A percentile compares a stretch with the other conserved stretches of the same genome.
Conservation (phyloP, 2,329 filamentous ascomycete genomes). For the Arthroderma uncinatum region DNA sequence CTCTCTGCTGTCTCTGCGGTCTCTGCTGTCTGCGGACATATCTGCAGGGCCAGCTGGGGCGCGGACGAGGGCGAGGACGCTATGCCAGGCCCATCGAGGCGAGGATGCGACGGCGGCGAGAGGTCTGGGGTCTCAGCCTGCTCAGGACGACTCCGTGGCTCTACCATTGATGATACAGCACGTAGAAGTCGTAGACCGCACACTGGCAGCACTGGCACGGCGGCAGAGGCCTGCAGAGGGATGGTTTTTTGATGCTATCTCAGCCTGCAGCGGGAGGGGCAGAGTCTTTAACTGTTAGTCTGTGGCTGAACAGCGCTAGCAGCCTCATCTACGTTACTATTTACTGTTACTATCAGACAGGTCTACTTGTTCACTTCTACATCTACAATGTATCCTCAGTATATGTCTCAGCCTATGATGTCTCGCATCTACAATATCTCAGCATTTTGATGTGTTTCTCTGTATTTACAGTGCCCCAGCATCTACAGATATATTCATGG, state of each 20-base stretch:
- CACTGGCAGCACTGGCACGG: not conserved
- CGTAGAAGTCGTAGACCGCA: not conserved
- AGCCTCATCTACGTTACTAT: too few relatives aligned
- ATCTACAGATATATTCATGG: too few relatives aligned
- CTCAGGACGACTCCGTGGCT: slow-evolving; percentile 1
- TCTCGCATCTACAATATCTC: too few relatives aligned
- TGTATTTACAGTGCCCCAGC: too few relatives aligned
- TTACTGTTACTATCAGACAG: too few relatives aligned
- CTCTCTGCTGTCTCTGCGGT: not conserved
- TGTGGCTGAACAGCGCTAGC: too few relatives aligned
- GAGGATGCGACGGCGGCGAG: not conserved
- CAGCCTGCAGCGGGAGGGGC: not conserved
- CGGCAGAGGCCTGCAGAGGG: slow-evolving; percentile 4
- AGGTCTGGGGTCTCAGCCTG: not conserved
- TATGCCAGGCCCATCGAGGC: not conserved
- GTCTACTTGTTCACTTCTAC: too few relatives aligned
- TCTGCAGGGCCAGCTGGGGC: not conserved
- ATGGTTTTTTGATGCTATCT: not conserved
- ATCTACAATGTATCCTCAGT: too few relatives aligned
- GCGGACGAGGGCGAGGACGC: not conserved
- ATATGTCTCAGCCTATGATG: too few relatives aligned
- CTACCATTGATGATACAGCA: slow-evolving; percentile 2
- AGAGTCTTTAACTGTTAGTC: not conserved
- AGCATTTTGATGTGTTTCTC: too few relatives aligned
- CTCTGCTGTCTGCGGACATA: not conserved